These are phyloP conservation scores for Sugiyamaella xylanicola DNA, from an alignment of 1,139 yeast genomes.

Conservation along the genomic window DNA sequence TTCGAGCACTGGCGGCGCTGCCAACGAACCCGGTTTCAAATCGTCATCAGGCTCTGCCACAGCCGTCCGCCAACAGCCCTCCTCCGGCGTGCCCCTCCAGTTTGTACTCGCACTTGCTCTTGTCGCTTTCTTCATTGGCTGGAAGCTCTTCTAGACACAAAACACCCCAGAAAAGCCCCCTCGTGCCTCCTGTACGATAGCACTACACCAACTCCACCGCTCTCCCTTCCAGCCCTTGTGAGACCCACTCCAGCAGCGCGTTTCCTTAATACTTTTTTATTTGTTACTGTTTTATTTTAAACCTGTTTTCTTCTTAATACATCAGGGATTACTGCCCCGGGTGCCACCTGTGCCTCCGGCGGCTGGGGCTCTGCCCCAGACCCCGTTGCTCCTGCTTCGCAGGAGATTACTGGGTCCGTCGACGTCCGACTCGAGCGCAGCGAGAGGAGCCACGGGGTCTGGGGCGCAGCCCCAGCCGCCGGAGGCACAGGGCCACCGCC, in stretches of 20 bases:
- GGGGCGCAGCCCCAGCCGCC: slow-evolving; percentile 12
- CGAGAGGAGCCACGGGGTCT: background rate
- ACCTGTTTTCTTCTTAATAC: too few relatives aligned
- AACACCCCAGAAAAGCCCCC: background rate
- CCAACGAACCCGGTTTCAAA: slow-evolving; percentile 24
- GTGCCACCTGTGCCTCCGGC: background rate
- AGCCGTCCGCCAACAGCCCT: slow-evolving; percentile 22
- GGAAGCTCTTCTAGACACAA: slow-evolving; percentile 46
- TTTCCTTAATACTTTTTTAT: background rate
- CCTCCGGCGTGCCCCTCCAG: slow-evolving; percentile 54
- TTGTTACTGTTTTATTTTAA: background rate
- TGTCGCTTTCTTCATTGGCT: slow-evolving; percentile 61
- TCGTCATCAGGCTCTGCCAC: slow-evolving; percentile 26
- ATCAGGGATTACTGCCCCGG: too few relatives aligned
- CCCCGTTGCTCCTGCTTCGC: background rate
- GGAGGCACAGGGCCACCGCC: slow-evolving; percentile 1
- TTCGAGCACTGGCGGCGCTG: slow-evolving; percentile 8
- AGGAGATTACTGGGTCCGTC: too few relatives aligned
- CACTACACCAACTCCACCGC: background rate
- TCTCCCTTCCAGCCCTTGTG: too few relatives aligned
- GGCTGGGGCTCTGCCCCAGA: slow-evolving; percentile 2
- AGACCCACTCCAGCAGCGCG: background rate
- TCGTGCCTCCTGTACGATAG: background rate
- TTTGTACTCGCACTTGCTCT: slow-evolving; percentile 55
- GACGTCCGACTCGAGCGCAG: background rate